Percentiles rank a stretch among this genome's conserved stretches.
These are phyloP conservation scores for Alternaria atra DNA, from an alignment of 2,329 filamentous ascomycete species.

Conservation along the genomic window DNA sequence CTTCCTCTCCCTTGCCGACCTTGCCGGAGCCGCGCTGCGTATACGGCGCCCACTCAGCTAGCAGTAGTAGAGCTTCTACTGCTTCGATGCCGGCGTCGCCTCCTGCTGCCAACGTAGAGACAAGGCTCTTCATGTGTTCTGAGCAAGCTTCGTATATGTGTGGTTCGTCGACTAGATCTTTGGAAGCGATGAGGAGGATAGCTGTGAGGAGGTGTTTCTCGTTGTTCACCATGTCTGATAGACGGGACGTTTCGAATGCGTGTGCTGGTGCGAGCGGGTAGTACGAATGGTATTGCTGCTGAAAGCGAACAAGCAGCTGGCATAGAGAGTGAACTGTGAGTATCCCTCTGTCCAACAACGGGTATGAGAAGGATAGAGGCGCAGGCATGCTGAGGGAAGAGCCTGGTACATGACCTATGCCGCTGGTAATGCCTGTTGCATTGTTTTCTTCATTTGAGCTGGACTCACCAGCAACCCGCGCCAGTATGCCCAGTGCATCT, in stretches of 20 bases:
- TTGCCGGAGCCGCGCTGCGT: constrained; percentile 68
- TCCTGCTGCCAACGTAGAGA: constrained; percentile 72
- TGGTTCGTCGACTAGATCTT: constrained; percentile 72
- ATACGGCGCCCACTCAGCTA: constrained; percentile 78
- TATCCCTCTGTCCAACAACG: constrained; percentile 52
- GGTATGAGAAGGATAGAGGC: constrained; percentile 55
- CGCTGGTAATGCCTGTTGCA: constrained; percentile 17
- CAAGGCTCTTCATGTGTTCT: constrained; percentile 73
- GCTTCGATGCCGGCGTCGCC: constrained; percentile 74
- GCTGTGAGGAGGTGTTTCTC: constrained; percentile 75
- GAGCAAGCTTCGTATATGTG: constrained; percentile 72
- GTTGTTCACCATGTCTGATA: constrained; percentile 65
- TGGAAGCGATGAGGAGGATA: constrained; percentile 74
- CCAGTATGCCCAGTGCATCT: constrained; percentile 59
- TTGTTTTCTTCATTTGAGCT: constrained; percentile 41
- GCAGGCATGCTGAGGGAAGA: constrained; percentile 26
- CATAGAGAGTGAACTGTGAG: constrained; percentile 59
- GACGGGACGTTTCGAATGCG: constrained; percentile 63
- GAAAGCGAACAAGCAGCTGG: constrained; percentile 66
- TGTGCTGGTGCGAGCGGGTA: constrained; percentile 72
- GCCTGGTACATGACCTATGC: constrained; percentile 22
- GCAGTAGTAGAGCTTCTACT: constrained; percentile 73
- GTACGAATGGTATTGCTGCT: constrained; percentile 73
- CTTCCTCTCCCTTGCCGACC: constrained; percentile 76
- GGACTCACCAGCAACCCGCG: constrained; percentile 55